Base-by-base conservation (phyloP, 345 rosid genomes). In the Acer campestre region DNA sequence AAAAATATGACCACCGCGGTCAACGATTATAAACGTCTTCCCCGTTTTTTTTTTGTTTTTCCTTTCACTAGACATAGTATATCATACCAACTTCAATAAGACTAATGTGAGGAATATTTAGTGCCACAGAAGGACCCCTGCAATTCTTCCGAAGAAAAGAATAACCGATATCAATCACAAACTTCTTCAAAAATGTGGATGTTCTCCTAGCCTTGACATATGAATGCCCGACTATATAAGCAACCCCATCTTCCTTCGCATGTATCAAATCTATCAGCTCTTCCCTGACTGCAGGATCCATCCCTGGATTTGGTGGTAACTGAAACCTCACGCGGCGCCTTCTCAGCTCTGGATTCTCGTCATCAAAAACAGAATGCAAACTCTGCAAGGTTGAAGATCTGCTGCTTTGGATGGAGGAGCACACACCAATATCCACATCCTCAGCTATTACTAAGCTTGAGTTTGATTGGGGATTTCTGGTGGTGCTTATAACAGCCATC, bases 11-110 rank as follows among this genome's bases (percentile, higher is more conserved):
- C 11, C 14, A 38, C 29, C 29, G 3, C 56, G 11, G 71, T 31
- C 56, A n/a, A 10, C 0, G 55, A 77, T 48, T 6, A 49, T n/a
- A 12, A 10, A n/a, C 25, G 18, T 40, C 72, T 35, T 61, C n/a
- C 38, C 8, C 10, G 2, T 63, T 46, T 48, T 62, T n/a, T n/a
- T 16, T 1, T 35, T 35, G 6, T 35, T 22, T 3, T 0, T 61
- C 11, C 4, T 48, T 22, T 12, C 53, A 53, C 84, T 89, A 94
- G 42, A 94, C 98, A 84, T 93, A 86, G 83, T 95, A 95, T 73
- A 93, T 91, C 97, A 95, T 91, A 69, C 98, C 98, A 53, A 95
- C 98, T 90, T 95, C 98, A 59, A 93, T 90, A 17, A 95, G 97
- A 84, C 93, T 93, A 80, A 91, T 93, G 82, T 90, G 98, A 67